Base-by-base conservation (phyloP, 192 early-diverging fungal species). In the Backusella parvicylindrica region DNA sequence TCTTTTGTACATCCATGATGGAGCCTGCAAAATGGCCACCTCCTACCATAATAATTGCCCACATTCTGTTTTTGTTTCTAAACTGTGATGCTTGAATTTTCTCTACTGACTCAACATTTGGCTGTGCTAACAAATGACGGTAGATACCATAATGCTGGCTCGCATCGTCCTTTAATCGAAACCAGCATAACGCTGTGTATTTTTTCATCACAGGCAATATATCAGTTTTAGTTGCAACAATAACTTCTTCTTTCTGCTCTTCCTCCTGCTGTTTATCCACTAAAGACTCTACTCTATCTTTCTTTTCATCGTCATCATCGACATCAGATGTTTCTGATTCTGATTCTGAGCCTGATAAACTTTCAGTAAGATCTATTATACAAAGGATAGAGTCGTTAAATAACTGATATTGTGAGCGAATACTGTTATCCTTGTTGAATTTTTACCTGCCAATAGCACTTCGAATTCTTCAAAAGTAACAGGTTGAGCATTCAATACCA, bases 1-100 rank as follows among this genome's bases (percentile, higher is more conserved):
- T 88, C 21, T 83, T 84, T 33, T 79, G 79, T 72, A 91, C 85
- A 78, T 97, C 95, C 67, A 97, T 86, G 8, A 99, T 88, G 3
- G 91, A 88, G 15, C 91, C 98, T 7, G 95, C 95, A 86, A 99
- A 99, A 77, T 95, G 92, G 13, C 97, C 95, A 64, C 91, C 92
- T n/a, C 91, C 89, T 35, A 95, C 72, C 87, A 93, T 90, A 26
- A 99, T 71, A 6, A 98, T 70, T 13, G 91, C 89, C 95, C 95
- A 98, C 13, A 74, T 82, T 16, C 84, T 71, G 9, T 82, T 73
- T 74, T 75, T 81, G 6, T 38, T n/a, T 1, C 33, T 68, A 21
- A 63, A 38, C 16, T 23, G 28, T 38, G 40, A 32, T 12, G 28
- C 7, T 66, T 79, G 74, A 6, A 72, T 35, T 37, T 47, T 35